Evolutionary conservation across 2,329 filamentous ascomycete species (phyloP).

Genomic region (Huntiella moniliformis): DNA sequence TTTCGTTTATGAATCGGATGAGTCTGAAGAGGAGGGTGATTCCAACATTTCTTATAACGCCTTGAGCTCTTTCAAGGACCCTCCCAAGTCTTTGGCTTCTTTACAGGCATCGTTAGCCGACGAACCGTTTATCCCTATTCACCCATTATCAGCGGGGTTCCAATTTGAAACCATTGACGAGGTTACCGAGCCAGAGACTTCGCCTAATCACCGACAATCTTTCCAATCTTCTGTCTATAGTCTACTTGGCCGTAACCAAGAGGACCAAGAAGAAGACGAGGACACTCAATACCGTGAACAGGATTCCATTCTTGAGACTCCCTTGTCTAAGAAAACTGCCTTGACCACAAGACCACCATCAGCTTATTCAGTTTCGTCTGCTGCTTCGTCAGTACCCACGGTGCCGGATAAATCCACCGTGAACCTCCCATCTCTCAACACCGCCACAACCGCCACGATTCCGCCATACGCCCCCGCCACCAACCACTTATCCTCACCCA

Average conservation of each 20-base stretch:
- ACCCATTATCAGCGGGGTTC: conserved; percentile 3
- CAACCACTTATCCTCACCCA: conserved; percentile 15
- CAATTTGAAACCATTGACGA: conserved; percentile 12
- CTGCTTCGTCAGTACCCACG: conserved; percentile 1
- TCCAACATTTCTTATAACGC: neutral
- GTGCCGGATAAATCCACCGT: conserved; percentile 2
- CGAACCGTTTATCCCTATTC: neutral
- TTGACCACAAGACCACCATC: too few relatives aligned
- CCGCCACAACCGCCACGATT: conserved; percentile 9
- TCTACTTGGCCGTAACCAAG: neutral
- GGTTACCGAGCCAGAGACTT: conserved; percentile 8
- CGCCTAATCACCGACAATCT: conserved; percentile 12
- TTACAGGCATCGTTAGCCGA: too few relatives aligned
- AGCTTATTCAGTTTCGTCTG: too few relatives aligned
- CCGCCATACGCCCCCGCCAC: conserved; percentile 12
- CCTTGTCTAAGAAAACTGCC: neutral
- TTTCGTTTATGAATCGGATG: conserved; percentile 4
- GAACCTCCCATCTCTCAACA: too few relatives aligned
- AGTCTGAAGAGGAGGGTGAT: conserved; percentile 5
- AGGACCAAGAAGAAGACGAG: conserved; percentile 2
- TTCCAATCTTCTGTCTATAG: conserved; percentile 12
- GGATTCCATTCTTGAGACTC: conserved; percentile 10
- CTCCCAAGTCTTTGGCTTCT: too few relatives aligned
- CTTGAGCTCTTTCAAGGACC: too few relatives aligned
- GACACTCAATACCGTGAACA: conserved; percentile 12